Evolutionary conservation across 108 stramenopile species (phyloP).

Genomic region (Parietichytrium sp.): DNA sequence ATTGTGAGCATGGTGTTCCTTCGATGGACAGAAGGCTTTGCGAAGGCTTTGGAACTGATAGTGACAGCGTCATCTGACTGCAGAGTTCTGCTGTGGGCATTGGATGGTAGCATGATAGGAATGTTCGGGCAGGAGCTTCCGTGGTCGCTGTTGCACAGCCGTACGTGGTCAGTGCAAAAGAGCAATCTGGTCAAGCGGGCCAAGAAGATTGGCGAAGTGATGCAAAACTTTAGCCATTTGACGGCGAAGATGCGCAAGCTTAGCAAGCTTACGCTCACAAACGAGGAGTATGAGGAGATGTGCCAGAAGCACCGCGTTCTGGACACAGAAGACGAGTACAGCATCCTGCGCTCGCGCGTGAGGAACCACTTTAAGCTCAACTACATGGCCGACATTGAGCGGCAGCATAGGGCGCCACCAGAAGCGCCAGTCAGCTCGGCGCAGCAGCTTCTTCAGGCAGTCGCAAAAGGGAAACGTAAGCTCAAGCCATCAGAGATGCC

Average conservation of each 20-base stretch:
- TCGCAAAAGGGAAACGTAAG: neutral
- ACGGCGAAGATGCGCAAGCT: neutral
- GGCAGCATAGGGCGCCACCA: neutral
- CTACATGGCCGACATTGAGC: conserved; percentile 11
- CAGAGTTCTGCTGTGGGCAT: neutral
- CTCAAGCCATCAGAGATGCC: neutral
- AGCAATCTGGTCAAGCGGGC: neutral
- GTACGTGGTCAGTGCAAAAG: neutral
- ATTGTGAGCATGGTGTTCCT: neutral
- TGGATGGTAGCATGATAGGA: neutral
- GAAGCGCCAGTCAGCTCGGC: neutral
- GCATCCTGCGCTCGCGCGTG: neutral
- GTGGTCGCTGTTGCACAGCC: neutral
- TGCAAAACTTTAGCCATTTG: neutral
- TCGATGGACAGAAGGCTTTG: neutral
- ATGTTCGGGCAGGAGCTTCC: conserved; percentile 18
- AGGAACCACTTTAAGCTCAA: conserved; percentile 2
- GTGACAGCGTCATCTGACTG: neutral
- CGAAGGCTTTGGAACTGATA: neutral
- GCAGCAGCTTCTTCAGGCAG: neutral
- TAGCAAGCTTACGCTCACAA: neutral
- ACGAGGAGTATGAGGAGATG: neutral
- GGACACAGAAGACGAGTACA: neutral
- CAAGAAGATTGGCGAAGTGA: neutral
- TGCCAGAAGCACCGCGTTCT: neutral